phyloP scores from a whole-genome alignment of 495 filamentous ascomycete species.

The Aspergillus homomorphus region DNA sequence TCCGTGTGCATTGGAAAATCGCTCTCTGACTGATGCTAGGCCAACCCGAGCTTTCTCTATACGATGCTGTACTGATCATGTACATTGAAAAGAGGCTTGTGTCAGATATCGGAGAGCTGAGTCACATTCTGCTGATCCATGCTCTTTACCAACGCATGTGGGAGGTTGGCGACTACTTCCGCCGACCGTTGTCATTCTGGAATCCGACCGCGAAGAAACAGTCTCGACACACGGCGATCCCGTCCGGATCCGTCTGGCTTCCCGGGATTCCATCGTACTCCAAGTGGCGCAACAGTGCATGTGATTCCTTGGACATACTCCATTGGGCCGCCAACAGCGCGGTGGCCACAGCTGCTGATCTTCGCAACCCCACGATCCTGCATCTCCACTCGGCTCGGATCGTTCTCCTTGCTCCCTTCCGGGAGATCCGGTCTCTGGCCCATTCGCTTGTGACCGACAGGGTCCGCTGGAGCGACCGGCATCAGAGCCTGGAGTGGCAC shows the following conservation, averaged over 20 bases:
- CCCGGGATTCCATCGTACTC: constrained; percentile 48
- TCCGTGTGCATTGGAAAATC: neutral
- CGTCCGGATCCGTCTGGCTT: constrained; percentile 46
- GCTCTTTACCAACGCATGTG: constrained; percentile 50
- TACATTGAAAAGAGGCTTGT: constrained; percentile 51
- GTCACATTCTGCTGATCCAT: constrained; percentile 47
- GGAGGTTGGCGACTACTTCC: constrained; percentile 50
- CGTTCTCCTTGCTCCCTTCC: constrained; percentile 37
- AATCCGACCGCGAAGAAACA: constrained; percentile 47
- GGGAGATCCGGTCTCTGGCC: constrained; percentile 38
- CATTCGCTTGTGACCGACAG: constrained; percentile 31
- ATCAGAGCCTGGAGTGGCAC: constrained; percentile 39
- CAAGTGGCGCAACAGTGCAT: constrained; percentile 55
- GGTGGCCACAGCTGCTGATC: constrained; percentile 42
- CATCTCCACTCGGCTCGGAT: constrained; percentile 52
- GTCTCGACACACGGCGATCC: constrained; percentile 34
- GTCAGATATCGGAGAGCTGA: constrained; percentile 44
- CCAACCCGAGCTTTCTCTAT: constrained; percentile 38
- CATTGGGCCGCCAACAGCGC: constrained; percentile 53
- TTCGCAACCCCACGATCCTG: constrained; percentile 50
- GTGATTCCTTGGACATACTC: constrained; percentile 53
- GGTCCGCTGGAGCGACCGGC: constrained; percentile 30
- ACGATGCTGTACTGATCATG: constrained; percentile 41
- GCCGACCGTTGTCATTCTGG: constrained; percentile 47
- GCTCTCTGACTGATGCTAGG: neutral